Conservation (phyloP, 495 filamentous ascomycete genomes). For the Tuber microsphaerosporum region DNA sequence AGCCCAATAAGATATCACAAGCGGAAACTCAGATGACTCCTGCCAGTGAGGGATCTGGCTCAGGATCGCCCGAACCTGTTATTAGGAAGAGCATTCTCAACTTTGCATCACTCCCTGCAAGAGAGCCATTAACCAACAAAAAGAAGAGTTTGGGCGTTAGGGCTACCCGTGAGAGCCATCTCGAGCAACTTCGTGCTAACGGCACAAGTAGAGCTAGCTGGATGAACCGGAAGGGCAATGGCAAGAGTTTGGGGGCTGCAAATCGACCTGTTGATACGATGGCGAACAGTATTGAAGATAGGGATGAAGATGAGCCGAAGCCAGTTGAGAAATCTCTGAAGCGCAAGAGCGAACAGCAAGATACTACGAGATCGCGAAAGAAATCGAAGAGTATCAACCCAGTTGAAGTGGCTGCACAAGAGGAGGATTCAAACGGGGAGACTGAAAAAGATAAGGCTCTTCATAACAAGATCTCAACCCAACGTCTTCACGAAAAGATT, state of each 20-base stretch:
- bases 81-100: conserved; percentile 88
- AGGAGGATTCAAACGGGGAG: conserved; percentile 30
- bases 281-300: conserved; percentile 52
- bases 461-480: conserved; percentile 85
- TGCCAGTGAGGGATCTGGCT: conserved; percentile 31
- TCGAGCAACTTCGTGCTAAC: conserved; percentile 57
- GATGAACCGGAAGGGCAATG: conserved; percentile 44
- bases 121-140: conserved; percentile 71
- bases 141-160: conserved; percentile 71
- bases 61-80: conserved; percentile 46
- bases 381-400: conserved; percentile 38
- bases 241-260: conserved; percentile 46
- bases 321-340: conserved; percentile 47
- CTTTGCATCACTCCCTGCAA: conserved; percentile 83
- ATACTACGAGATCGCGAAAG: conserved; percentile 32
- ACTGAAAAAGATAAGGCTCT: conserved; percentile 39
- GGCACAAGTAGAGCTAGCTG: conserved; percentile 44
- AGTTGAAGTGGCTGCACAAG: conserved; percentile 11
- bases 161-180: conserved; percentile 67
- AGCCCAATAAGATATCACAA: neutral
- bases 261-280: conserved; percentile 47
- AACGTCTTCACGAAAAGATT: conserved; percentile 84
- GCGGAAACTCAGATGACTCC: conserved; percentile 15
- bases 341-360: conserved; percentile 39
- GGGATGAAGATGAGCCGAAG: conserved; percentile 37